These are phyloP conservation scores for Gryganskiella cystojenkinii DNA, from an alignment of 192 early-diverging fungal species.

Conservation along the genomic window DNA sequence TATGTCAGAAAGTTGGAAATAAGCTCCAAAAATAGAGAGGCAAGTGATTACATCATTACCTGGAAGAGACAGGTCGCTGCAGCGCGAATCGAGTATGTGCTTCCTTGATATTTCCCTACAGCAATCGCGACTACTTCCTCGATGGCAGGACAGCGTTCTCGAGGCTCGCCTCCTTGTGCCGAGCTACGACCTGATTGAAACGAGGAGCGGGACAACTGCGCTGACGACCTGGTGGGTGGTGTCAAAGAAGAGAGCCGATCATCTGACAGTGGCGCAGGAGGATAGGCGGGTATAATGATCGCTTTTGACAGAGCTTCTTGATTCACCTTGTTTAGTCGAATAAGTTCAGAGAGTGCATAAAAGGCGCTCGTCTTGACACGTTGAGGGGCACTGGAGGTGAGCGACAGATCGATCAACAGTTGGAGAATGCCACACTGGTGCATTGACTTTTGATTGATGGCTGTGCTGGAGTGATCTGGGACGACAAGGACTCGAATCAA, in stretches of 20 bases:
- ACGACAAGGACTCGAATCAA: conserved; percentile 91
- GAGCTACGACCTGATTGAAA: conserved; percentile 36
- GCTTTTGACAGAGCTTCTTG: conserved; percentile 82
- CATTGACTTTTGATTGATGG: conserved; percentile 92
- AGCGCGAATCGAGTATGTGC: conserved; percentile 73
- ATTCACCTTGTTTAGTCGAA: conserved; percentile 79
- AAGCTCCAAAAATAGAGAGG: neutral
- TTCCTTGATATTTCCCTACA: conserved; percentile 63
- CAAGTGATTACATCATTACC: conserved; percentile 25
- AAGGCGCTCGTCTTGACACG: conserved; percentile 84
- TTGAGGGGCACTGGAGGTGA: conserved; percentile 81
- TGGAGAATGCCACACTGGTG: conserved; percentile 82
- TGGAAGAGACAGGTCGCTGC: conserved; percentile 88
- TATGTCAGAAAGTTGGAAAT: neutral
- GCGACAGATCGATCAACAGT: conserved; percentile 81
- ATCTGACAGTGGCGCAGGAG: conserved; percentile 16
- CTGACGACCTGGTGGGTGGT: conserved; percentile 22
- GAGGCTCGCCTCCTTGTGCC: conserved; percentile 23
- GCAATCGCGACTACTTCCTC: conserved; percentile 84
- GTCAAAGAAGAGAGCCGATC: conserved; percentile 5
- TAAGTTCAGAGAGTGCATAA: conserved; percentile 86
- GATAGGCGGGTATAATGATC: conserved; percentile 69
- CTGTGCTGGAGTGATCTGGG: conserved; percentile 88
- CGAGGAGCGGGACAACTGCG: conserved; percentile 27
- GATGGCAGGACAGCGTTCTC: conserved; percentile 81